These are phyloP conservation scores for Tylopilus subfusipes DNA, from an alignment of 768 basidiomycete genomes.

Conservation along the genomic window DNA sequence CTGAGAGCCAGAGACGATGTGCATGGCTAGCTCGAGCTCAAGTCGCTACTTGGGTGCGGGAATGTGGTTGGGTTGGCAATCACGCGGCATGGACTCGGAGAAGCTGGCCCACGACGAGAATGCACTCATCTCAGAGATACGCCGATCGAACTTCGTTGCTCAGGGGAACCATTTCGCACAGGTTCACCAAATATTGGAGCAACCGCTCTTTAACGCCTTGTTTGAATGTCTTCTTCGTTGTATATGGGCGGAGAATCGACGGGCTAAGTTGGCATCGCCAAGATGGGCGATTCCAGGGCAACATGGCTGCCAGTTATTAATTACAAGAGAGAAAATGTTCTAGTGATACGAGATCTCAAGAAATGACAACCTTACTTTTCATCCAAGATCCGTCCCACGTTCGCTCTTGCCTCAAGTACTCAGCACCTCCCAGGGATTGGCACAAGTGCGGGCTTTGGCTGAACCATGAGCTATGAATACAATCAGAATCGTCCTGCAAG, in stretches of 20 bases:
- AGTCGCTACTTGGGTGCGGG: neutral
- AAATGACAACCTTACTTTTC: neutral
- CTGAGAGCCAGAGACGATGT: constrained; percentile 5
- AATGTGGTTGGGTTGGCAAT: neutral
- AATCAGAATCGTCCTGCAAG: constrained; percentile 9
- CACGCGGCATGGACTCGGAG: neutral
- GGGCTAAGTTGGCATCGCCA: constrained; percentile 6
- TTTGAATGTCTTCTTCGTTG: neutral
- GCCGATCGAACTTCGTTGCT: neutral
- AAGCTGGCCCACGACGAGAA: neutral
- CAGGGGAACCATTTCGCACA: constrained; percentile 1
- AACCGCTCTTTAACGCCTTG: neutral
- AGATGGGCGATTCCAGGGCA: constrained; percentile 13
- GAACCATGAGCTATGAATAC: constrained; percentile 54
- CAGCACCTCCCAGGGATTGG: constrained; percentile 36
- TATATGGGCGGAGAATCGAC: constrained; percentile 21
- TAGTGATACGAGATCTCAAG: constrained; percentile 12
- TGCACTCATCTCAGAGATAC: constrained; percentile 7
- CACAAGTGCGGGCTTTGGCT: constrained; percentile 40
- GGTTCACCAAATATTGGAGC: neutral
- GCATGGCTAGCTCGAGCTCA: neutral
- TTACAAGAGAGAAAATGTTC: constrained; percentile 10
- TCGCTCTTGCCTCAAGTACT: constrained; percentile 5
- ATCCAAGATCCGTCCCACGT: neutral
- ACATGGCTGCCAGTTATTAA: constrained; percentile 11